Conservation (phyloP, 1,284 basidiomycete species). For the Leccinum subrobustum region DNA sequence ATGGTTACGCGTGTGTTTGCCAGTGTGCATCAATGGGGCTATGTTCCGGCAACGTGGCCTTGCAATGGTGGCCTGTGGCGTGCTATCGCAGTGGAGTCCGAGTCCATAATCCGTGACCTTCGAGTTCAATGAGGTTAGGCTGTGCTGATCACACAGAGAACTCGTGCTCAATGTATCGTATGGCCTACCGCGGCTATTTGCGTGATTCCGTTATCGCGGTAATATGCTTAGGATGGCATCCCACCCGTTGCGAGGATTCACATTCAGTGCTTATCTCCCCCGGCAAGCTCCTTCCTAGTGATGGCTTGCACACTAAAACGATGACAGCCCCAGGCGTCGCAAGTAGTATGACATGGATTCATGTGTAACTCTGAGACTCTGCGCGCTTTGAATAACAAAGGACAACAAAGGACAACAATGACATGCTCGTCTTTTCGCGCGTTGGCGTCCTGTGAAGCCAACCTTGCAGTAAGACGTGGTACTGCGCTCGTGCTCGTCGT, state of each 20-base stretch:
- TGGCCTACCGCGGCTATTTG: not conserved
- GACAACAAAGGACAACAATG: constrained; percentile 31
- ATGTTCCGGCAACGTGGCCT: not conserved
- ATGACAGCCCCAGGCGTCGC: too few species aligned
- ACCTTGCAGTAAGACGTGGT: constrained; percentile 14
- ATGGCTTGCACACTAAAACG: too few species aligned
- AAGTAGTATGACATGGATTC: too few species aligned
- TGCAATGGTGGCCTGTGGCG: not conserved
- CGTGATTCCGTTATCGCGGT: not conserved
- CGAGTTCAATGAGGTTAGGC: not conserved
- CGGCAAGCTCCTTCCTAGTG: too few species aligned
- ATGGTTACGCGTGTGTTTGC: not conserved
- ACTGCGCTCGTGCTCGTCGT: constrained; percentile 19
- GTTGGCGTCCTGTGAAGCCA: constrained; percentile 12
- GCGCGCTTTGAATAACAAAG: constrained; percentile 22
- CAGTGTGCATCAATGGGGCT: not conserved
- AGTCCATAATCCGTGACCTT: not conserved
- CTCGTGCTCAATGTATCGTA: not conserved
- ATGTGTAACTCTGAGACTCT: too few species aligned
- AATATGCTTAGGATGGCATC: too few species aligned
- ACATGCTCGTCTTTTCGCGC: constrained; percentile 25
- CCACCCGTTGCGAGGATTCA: too few species aligned
- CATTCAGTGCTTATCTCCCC: not conserved
- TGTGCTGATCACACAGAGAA: not conserved
- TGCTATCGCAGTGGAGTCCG: not conserved